A percentile compares a stretch with the other conserved stretches of the same genome.
Conservation (phyloP, 306 rosid genomes). For the Arachis hypogaea region DNA sequence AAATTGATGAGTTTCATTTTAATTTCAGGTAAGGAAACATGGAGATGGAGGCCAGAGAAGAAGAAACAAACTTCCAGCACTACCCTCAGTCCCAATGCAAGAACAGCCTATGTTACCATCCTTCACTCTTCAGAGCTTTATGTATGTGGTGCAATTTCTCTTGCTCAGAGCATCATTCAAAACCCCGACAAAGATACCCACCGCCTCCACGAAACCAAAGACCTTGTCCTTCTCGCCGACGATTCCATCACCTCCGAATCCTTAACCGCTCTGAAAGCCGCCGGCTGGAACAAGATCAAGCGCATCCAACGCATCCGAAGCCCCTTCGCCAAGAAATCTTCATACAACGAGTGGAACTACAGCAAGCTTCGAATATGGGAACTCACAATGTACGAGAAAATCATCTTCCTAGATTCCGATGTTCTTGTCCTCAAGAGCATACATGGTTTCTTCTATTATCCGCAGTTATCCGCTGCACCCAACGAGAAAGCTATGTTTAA, state of each 20-base stretch:
- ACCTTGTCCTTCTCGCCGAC: constrained; percentile 77
- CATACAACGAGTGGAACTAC: constrained; percentile 87
- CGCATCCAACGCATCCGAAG: constrained; percentile 59
- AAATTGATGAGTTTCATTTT: too few relatives aligned
- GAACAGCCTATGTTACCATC: constrained; percentile 69
- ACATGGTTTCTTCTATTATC: constrained; percentile 49
- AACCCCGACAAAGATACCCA: neutral
- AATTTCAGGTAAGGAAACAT: constrained; percentile 50
- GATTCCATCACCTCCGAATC: constrained; percentile 53
- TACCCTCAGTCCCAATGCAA: neutral
- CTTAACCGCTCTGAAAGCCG: constrained; percentile 46
- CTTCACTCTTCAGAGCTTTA: constrained; percentile 87
- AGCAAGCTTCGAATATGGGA: constrained; percentile 84
- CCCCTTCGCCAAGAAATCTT: constrained; percentile 53
- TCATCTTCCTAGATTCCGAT: constrained; percentile 80
- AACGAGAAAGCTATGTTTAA: constrained; percentile 59
- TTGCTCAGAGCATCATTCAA: constrained; percentile 77
- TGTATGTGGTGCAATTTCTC: constrained; percentile 87
- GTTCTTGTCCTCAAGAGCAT: constrained; percentile 53
- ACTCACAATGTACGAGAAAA: constrained; percentile 55
- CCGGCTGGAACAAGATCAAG: constrained; percentile 66
- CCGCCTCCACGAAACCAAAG: constrained; percentile 30
- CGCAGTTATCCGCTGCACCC: constrained; percentile 66
- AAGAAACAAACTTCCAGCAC: neutral
- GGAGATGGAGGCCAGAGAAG: constrained; percentile 34